These are phyloP conservation scores for Zygoascus meyerae DNA, from an alignment of 1,139 yeast genomes.

Conservation along the genomic window DNA sequence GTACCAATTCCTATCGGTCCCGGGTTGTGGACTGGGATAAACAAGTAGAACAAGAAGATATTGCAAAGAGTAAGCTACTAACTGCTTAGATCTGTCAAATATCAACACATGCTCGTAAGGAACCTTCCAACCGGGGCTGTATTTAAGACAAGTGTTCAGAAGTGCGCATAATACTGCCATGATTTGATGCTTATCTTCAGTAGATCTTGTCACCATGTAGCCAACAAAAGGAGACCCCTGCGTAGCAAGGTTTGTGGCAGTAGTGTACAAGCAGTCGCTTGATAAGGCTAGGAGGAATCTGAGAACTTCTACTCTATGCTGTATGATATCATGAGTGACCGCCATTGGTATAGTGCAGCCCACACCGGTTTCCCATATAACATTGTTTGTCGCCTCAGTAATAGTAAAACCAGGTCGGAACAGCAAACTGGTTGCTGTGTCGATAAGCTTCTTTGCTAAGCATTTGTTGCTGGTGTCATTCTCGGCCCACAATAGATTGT, in stretches of 20 bases:
- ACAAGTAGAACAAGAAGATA: slow-evolving; percentile 55
- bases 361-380: slow-evolving; percentile 75
- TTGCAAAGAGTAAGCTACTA: slow-evolving; percentile 57
- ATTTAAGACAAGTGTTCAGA: slow-evolving; percentile 46
- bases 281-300: slow-evolving; percentile 56
- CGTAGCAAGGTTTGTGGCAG: slow-evolving; percentile 41
- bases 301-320: slow-evolving; percentile 63
- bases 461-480: slow-evolving; percentile 25
- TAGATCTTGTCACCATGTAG: slow-evolving; percentile 50
- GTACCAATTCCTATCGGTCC: slow-evolving; percentile 26
- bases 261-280: slow-evolving; percentile 55
- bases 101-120: slow-evolving; percentile 34
- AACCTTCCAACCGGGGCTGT: slow-evolving; percentile 38
- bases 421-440: slow-evolving; percentile 46
- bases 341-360: slow-evolving; percentile 50
- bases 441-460: slow-evolving; percentile 48
- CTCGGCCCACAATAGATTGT: slow-evolving; percentile 43
- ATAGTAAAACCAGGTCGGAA: slow-evolving; percentile 61
- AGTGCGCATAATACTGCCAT: slow-evolving; percentile 61
- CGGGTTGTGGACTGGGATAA: slow-evolving; percentile 46
- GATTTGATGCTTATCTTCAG: slow-evolving; percentile 38
- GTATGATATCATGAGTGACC: slow-evolving; percentile 42
- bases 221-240: slow-evolving; percentile 57
- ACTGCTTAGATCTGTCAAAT: slow-evolving; percentile 46
- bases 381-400: slow-evolving; percentile 16